These are phyloP conservation scores for Exophiala mesophila DNA, from an alignment of 2,329 filamentous ascomycete species.

Conservation along the genomic window DNA sequence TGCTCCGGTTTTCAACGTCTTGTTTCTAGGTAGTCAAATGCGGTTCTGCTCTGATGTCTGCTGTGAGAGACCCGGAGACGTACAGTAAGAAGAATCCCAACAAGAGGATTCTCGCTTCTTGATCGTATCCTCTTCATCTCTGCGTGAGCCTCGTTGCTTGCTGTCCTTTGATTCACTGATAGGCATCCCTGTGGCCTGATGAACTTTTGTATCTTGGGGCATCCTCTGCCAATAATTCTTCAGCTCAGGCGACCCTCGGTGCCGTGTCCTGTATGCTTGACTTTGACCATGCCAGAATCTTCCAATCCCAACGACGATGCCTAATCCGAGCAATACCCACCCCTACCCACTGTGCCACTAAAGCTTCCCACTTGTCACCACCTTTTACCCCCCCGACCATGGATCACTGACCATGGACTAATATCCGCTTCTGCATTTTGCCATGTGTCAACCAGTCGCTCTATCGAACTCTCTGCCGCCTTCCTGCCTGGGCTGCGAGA, in stretches of 20 bases:
- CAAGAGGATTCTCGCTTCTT: no score
- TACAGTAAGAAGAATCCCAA: no score
- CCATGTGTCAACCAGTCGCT: conserved; percentile 10
- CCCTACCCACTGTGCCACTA: not conserved
- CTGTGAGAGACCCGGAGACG: no score
- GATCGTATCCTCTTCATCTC: no score
- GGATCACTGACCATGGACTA: not conserved
- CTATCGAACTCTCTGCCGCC: conserved; percentile 7
- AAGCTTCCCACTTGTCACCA: not conserved
- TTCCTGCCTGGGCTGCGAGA: not conserved
- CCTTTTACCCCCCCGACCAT: not conserved
- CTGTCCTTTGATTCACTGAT: no score
- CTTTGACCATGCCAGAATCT: not conserved
- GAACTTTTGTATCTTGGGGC: not conserved
- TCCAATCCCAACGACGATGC: not conserved
- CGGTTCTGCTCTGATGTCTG: no score
- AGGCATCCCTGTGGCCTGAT: not conserved
- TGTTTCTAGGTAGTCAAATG: no score
- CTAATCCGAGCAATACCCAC: not conserved
- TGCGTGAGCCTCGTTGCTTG: no score
- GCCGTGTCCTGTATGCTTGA: not conserved
- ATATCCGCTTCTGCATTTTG: conserved; percentile 3
- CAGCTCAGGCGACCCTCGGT: not conserved
- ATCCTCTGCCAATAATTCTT: not conserved
- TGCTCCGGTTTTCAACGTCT: no score